Evolutionary conservation across 2,329 filamentous ascomycete genomes (phyloP).

Genomic region (Alternaria angustiovoidea): DNA sequence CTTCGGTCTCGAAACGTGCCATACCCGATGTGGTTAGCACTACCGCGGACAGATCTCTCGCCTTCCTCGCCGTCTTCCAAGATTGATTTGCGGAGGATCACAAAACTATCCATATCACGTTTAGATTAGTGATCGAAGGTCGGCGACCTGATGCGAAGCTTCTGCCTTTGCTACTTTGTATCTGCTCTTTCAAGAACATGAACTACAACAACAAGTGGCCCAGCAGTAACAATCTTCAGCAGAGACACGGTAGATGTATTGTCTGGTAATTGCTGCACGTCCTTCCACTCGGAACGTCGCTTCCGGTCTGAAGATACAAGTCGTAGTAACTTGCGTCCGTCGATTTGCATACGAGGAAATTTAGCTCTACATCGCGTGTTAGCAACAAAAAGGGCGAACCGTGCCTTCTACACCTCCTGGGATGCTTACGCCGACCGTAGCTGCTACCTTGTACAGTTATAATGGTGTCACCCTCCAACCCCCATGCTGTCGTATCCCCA

Average conservation of each 20-base stretch:
- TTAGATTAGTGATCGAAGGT: neutral
- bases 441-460: conserved; percentile 57
- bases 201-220: neutral
- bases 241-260: conserved; percentile 63
- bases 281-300: conserved; percentile 58
- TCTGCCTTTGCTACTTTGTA: neutral
- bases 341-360: conserved; percentile 61
- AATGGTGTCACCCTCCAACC: conserved; percentile 58
- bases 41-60: conserved; percentile 4
- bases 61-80: neutral
- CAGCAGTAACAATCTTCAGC: conserved; percentile 25
- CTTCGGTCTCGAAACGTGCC: conserved; percentile 1
- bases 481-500: conserved; percentile 60
- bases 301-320: conserved; percentile 63
- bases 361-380: conserved; percentile 50
- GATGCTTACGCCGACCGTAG: conserved; percentile 53
- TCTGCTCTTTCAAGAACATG: neutral
- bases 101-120: neutral
- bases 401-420: neutral
- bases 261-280: conserved; percentile 65
- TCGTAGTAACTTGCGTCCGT: conserved; percentile 56
- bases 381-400: neutral
- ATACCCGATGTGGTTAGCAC: conserved; percentile 7
- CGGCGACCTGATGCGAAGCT: neutral
- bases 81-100: neutral